These are phyloP conservation scores for Colletotrichum viniferum DNA, from an alignment of 2,329 filamentous ascomycete species.

Conservation along the genomic window DNA sequence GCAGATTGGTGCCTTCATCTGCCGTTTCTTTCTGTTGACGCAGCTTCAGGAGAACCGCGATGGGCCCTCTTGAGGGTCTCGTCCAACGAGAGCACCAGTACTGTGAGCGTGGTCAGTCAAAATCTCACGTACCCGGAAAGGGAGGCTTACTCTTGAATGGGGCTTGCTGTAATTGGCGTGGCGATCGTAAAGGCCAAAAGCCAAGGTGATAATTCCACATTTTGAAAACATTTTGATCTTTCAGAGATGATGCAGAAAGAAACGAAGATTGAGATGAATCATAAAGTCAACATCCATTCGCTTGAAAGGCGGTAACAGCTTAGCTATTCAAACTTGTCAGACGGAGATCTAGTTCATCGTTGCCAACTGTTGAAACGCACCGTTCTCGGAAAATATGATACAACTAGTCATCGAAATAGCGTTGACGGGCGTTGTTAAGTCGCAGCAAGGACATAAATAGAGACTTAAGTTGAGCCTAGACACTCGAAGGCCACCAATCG, in stretches of 20 bases:
- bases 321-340: background rate
- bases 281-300: accelerated
- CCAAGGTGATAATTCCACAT: background rate
- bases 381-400: background rate
- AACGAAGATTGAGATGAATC: background rate
- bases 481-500: background rate
- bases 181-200: background rate
- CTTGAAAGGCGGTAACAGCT: accelerated
- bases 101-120: background rate
- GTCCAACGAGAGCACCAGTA: background rate
- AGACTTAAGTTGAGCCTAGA: background rate
- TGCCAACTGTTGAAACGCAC: background rate
- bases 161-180: background rate
- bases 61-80: background rate
- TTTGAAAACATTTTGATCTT: background rate
- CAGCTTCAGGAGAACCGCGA: background rate
- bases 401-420: background rate
- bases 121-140: background rate
- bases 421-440: background rate
- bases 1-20: background rate
- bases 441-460: background rate
- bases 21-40: background rate
- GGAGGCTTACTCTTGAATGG: background rate
- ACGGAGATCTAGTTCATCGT: accelerated
- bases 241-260: background rate